A percentile compares a stretch with the other conserved stretches of the same genome.
phyloP scores from a whole-genome alignment of 306 rosid genomes.

The Citrullus colocynthis region DNA sequence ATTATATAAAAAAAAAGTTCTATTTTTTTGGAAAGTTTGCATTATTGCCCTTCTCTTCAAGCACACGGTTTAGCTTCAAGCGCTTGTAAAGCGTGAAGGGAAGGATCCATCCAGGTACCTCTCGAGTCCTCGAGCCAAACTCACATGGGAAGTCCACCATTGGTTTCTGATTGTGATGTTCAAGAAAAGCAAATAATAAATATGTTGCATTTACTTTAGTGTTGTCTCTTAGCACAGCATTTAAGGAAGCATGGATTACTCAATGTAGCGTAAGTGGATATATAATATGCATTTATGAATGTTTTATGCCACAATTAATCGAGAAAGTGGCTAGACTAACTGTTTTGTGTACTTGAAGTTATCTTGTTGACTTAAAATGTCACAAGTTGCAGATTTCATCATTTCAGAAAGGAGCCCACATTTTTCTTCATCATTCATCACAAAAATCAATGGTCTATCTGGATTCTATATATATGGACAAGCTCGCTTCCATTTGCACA shows the following conservation, averaged over 20 bases:
- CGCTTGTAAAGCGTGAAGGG: too few species aligned
- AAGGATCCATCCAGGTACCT: too few species aligned
- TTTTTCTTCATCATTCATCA: not conserved
- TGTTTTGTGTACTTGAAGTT: not conserved
- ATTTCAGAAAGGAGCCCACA: not conserved
- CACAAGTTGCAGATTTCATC: conserved; percentile 3
- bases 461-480: not conserved
- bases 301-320: not conserved
- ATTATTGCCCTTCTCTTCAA: too few species aligned
- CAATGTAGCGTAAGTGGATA: not conserved
- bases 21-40: too few species aligned
- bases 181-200: not conserved
- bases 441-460: not conserved
- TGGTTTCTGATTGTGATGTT: not conserved
- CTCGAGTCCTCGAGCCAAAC: not conserved
- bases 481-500: not conserved
- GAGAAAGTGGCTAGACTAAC: not conserved
- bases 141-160: conserved; percentile 3
- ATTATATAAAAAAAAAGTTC: too few species aligned
- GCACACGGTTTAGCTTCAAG: too few species aligned
- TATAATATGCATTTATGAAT: not conserved
- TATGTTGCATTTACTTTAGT: not conserved
- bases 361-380: not conserved
- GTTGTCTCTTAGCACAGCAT: conserved; percentile 1
- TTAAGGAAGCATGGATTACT: conserved; percentile 3